Conservation (phyloP, 176 grass and related monocot species). For the Rhynchospora pubera region DNA sequence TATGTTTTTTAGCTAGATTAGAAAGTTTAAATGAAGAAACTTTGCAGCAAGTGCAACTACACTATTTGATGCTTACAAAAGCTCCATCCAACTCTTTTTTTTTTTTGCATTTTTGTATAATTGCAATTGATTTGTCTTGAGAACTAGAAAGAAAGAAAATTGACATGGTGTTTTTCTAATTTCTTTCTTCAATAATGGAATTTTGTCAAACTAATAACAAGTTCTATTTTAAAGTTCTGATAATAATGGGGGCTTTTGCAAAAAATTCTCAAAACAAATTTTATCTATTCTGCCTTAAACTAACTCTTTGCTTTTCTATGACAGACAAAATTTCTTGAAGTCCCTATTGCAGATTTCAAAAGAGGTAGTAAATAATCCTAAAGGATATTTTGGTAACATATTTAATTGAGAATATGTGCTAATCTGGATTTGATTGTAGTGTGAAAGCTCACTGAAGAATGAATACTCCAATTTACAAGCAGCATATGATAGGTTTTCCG, state of each 20-base stretch:
- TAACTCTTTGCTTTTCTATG: slow-evolving; percentile 3
- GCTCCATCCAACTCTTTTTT: background rate
- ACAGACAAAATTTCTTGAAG: slow-evolving; percentile 82
- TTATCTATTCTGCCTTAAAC: slow-evolving; percentile 16
- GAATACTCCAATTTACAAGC: slow-evolving; percentile 69
- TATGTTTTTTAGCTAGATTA: background rate
- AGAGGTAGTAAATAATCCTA: slow-evolving; percentile 39
- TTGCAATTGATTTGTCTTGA: background rate
- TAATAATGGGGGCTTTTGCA: background rate
- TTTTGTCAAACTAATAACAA: background rate
- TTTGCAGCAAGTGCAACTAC: background rate
- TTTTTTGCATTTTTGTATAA: background rate
- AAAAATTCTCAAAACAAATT: background rate
- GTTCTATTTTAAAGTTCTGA: background rate
- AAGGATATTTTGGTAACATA: background rate
- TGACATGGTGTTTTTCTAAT: background rate
- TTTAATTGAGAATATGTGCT: slow-evolving; percentile 11
- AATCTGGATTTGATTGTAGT: slow-evolving; percentile 41
- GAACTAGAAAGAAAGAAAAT: no score
- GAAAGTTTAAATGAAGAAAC: background rate
- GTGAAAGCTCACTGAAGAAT: slow-evolving; percentile 70
- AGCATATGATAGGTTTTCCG: slow-evolving; percentile 71
- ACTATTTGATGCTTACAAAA: background rate
- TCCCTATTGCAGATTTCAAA: slow-evolving; percentile 68
- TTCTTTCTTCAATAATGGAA: background rate